These are phyloP conservation scores for Russula foetens DNA, from an alignment of 768 basidiomycete genomes.

Conservation along the genomic window DNA sequence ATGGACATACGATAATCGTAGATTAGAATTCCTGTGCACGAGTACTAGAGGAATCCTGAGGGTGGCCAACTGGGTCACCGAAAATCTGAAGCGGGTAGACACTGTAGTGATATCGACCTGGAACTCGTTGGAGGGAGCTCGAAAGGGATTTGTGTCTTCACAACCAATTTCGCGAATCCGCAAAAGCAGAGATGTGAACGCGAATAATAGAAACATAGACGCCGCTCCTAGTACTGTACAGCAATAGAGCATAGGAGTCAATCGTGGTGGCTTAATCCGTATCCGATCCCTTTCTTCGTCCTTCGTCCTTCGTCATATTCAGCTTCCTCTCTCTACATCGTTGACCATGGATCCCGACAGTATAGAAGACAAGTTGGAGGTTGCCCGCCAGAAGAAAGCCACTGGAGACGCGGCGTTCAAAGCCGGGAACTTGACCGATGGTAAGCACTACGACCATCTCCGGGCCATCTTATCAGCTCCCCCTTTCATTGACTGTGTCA, in stretches of 20 bases:
- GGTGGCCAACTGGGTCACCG: too few species aligned
- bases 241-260: neutral
- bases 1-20: too few species aligned
- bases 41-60: too few species aligned
- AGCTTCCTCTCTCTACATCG: neutral
- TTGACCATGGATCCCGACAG: neutral
- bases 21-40: too few species aligned
- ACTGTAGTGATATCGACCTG: too few species aligned
- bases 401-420: conserved; percentile 63
- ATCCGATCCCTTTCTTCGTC: neutral
- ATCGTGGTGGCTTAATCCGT: neutral
- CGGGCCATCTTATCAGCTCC: neutral
- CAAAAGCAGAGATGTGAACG: too few species aligned
- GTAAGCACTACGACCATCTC: conserved; percentile 28
- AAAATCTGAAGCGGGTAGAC: too few species aligned
- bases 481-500: neutral
- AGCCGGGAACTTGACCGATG: conserved; percentile 48
- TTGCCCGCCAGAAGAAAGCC: conserved; percentile 46
- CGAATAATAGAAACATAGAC: too few species aligned
- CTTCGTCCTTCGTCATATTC: neutral
- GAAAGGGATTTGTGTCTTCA: too few species aligned
- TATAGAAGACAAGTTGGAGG: conserved; percentile 13
- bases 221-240: too few species aligned
- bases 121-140: too few species aligned
- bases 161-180: too few species aligned